Conservation (phyloP, 73 alveolate species). For the Tetrahymena borealis region DNA sequence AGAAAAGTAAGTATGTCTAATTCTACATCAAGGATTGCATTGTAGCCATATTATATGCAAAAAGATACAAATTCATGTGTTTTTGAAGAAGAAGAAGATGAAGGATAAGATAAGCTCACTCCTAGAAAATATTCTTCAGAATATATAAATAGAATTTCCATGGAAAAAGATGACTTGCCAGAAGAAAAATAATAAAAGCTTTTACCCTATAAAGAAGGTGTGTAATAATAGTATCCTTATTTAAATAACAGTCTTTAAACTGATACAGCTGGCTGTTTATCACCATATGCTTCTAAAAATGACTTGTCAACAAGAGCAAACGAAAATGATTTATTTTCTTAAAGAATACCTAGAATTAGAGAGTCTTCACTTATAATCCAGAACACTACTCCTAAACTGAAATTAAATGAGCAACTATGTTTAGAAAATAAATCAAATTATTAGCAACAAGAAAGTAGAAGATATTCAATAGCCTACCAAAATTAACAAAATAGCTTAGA, state of each 20-base stretch:
- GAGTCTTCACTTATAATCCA: not conserved
- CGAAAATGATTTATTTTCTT: not conserved
- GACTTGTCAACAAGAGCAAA: not conserved
- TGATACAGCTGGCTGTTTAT: not conserved
- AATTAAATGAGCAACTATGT: not conserved
- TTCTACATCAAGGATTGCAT: not conserved
- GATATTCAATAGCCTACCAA: not conserved
- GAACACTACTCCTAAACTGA: not conserved
- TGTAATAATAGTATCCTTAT: not conserved
- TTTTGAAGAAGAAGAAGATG: not conserved
- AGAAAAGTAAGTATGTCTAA: not conserved
- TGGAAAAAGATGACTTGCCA: no score
- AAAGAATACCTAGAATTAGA: not conserved
- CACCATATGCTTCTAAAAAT: not conserved
- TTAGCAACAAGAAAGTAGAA: not conserved
- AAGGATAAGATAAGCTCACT: not conserved
- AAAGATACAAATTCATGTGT: not conserved
- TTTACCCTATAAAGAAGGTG: not conserved
- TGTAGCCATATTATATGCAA: not conserved
- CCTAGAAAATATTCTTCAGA: not conserved
- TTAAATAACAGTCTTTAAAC: not conserved
- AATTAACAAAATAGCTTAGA: not conserved
- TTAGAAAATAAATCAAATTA: not conserved
- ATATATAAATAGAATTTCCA: not conserved
- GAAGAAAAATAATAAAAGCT: no score